phyloP scores from a whole-genome alignment of 257 asterid genomes.

The Anisodus tanguticus region DNA sequence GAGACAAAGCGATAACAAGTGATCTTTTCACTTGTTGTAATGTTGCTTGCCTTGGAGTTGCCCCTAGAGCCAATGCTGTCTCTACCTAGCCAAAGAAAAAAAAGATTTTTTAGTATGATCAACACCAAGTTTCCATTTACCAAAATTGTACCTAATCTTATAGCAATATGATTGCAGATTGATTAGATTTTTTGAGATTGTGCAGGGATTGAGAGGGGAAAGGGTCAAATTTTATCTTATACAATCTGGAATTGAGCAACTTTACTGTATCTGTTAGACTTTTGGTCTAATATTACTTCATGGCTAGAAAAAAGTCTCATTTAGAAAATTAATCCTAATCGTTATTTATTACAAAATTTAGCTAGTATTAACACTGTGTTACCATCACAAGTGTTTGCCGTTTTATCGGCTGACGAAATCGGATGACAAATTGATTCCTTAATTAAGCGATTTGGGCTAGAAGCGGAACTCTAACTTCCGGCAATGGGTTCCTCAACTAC shows the following conservation, averaged over 20 bases:
- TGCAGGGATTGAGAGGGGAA: background rate
- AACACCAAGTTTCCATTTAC: background rate
- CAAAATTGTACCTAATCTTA: background rate
- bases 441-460: no score
- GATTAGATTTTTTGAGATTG: background rate
- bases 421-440: no score
- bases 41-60: slow-evolving; percentile 93
- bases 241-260: background rate
- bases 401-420: no score
- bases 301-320: no score
- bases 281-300: no score
- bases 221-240: background rate
- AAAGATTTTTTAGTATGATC: background rate
- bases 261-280: background rate
- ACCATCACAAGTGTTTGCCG: no score
- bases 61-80: slow-evolving; percentile 91
- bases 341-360: no score
- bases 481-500: no score
- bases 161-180: background rate
- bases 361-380: no score
- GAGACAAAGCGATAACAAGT: slow-evolving; percentile 79
- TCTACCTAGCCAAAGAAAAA: slow-evolving; percentile 59
- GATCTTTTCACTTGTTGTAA: slow-evolving; percentile 85
- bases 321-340: no score
- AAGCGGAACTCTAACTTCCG: no score